A percentile compares a stretch with the other conserved stretches of the same genome.
These are phyloP conservation scores for Sugiyamaella pinicola DNA, from an alignment of 1,139 yeast species.

Conservation along the genomic window DNA sequence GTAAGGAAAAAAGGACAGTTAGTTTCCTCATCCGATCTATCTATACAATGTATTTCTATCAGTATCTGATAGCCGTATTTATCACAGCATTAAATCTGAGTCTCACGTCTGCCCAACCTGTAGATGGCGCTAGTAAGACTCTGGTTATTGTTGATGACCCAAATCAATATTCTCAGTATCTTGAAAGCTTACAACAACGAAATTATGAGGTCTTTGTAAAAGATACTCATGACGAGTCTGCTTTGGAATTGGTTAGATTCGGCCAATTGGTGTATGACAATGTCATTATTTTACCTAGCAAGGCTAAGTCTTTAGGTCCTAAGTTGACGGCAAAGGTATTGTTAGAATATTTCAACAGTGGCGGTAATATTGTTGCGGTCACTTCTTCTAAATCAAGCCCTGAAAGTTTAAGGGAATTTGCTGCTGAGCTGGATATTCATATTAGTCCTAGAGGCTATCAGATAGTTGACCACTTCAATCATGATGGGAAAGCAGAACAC, in stretches of 20 bases:
- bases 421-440: conserved; percentile 79
- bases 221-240: conserved; percentile 37
- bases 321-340: conserved; percentile 48
- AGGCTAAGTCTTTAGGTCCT: conserved; percentile 46
- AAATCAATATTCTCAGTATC: conserved; percentile 38
- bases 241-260: conserved; percentile 45
- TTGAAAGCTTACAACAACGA: conserved; percentile 39
- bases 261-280: conserved; percentile 55
- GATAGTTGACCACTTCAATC: conserved; percentile 66
- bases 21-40: not conserved
- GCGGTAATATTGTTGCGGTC: conserved; percentile 75
- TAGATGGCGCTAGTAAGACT: conserved; percentile 27
- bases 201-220: conserved; percentile 39
- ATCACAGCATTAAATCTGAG: conserved; percentile 3
- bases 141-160: conserved; percentile 36
- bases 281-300: conserved; percentile 56
- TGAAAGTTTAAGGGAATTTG: conserved; percentile 65
- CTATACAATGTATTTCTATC: conserved; percentile 2
- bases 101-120: conserved; percentile 28
- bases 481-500: conserved; percentile 34
- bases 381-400: conserved; percentile 62
- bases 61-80: not conserved
- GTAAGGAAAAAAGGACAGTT: not conserved
- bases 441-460: conserved; percentile 78
- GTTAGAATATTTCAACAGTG: conserved; percentile 58